These are phyloP conservation scores for Tribonema minus DNA, from an alignment of 108 stramenopile genomes.

Conservation along the genomic window DNA sequence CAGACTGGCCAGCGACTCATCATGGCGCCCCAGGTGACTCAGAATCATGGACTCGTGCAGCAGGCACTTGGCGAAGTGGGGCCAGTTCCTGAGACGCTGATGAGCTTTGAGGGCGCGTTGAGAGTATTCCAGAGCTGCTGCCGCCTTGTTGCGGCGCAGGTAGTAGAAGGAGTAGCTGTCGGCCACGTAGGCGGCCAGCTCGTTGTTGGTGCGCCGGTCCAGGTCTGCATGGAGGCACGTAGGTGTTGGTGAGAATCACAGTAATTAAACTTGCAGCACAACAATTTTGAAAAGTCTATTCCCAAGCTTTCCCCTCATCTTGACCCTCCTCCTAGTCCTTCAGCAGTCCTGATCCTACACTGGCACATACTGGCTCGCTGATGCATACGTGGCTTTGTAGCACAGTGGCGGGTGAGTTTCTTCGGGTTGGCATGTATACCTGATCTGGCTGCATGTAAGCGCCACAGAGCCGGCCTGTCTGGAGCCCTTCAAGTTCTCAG, in stretches of 20 bases:
- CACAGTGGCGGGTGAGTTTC: not conserved
- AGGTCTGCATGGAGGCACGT: not conserved
- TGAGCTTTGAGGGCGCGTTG: slow-evolving; percentile 56
- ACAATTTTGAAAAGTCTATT: not conserved
- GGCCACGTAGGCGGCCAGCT: slow-evolving; percentile 50
- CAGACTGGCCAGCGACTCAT: slow-evolving; percentile 55
- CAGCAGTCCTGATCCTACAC: not conserved
- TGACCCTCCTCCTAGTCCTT: not conserved
- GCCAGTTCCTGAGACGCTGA: slow-evolving; percentile 5
- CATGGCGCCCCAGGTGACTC: slow-evolving; percentile 47
- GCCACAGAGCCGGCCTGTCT: too few species aligned
- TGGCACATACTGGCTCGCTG: not conserved
- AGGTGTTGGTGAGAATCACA: not conserved
- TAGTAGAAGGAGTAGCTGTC: slow-evolving; percentile 61
- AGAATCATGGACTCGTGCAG: slow-evolving; percentile 56
- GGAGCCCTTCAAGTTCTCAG: too few species aligned
- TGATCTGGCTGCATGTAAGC: too few species aligned
- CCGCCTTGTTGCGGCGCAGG: slow-evolving; percentile 47
- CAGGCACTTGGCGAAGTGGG: slow-evolving; percentile 28
- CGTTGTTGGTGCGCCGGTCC: not conserved
- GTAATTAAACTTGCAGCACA: not conserved
- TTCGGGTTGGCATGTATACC: too few species aligned
- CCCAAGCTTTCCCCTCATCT: not conserved
- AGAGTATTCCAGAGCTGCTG: slow-evolving; percentile 53
- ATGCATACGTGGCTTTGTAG: not conserved